Conservation (phyloP, 202 grass and related monocot species). For the Cymbopogon flexuosus region DNA sequence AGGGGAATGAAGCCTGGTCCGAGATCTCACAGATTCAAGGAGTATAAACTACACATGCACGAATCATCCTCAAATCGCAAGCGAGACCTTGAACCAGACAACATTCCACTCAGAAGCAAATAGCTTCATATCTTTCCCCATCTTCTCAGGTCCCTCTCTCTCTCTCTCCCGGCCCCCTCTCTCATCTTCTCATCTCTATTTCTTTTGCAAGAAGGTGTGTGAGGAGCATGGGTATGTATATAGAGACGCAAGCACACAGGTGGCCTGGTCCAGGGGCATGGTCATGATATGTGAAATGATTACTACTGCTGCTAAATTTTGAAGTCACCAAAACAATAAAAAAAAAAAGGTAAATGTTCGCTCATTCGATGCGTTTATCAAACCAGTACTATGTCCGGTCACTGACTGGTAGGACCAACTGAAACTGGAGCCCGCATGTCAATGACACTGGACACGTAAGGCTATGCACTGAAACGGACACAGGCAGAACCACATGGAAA, state of each 20-base stretch:
- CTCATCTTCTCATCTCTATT: conserved; percentile 17
- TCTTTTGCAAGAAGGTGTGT: conserved; percentile 16
- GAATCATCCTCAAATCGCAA: conserved; percentile 29
- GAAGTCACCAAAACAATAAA: conserved; percentile 31
- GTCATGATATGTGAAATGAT: conserved; percentile 93
- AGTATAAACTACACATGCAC: neutral
- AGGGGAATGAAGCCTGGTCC: conserved; percentile 99
- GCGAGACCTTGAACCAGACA: conserved; percentile 86
- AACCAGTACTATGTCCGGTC: neutral
- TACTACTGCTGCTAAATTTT: conserved; percentile 41
- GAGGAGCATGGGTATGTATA: conserved; percentile 61
- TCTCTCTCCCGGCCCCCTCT: neutral
- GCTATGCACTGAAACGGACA: neutral
- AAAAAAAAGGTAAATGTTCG: neutral
- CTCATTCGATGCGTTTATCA: neutral
- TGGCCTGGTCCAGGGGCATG: conserved; percentile 27
- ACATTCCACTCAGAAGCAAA: conserved; percentile 88
- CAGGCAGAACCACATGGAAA: conserved; percentile 37
- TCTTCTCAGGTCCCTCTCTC: neutral
- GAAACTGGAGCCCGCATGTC: neutral
- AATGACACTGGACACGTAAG: neutral
- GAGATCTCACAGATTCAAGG: conserved; percentile 42
- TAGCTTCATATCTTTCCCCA: conserved; percentile 53
- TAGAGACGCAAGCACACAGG: conserved; percentile 16
- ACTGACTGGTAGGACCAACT: neutral